phyloP scores from a whole-genome alignment of 2,329 filamentous ascomycete genomes.

The Ascochyta rabiei region DNA sequence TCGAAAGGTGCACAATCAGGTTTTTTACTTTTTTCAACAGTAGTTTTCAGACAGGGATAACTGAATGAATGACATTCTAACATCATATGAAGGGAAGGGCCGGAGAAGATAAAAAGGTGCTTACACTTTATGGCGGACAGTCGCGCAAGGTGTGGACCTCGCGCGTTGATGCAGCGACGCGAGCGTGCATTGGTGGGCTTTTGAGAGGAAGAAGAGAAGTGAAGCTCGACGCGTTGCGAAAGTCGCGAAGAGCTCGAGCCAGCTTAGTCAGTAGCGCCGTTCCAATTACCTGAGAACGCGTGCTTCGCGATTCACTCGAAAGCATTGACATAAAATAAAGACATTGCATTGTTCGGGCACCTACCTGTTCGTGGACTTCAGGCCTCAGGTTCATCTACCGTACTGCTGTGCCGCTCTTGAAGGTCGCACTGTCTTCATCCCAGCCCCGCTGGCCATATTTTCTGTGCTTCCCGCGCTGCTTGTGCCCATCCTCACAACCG shows the following conservation, averaged over 20 bases:
- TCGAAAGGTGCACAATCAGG: slow-evolving; percentile 1
- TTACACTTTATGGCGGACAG: not conserved
- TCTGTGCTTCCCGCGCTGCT: slow-evolving; percentile 12
- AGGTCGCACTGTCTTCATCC: slow-evolving; percentile 44
- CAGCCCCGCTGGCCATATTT: slow-evolving; percentile 43
- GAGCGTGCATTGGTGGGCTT: not conserved
- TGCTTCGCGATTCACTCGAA: too few relatives aligned
- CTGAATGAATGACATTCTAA: slow-evolving; percentile 13
- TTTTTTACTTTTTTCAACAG: slow-evolving; percentile 17
- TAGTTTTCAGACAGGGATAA: slow-evolving; percentile 18
- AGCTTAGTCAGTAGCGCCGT: slow-evolving; percentile 7
- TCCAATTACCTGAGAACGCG: not conserved
- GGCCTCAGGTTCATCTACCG: slow-evolving; percentile 50
- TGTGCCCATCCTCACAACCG: slow-evolving; percentile 1
- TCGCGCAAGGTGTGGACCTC: not conserved
- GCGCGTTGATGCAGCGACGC: not conserved
- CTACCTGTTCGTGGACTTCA: not conserved
- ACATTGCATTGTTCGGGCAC: not conserved
- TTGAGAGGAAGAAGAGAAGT: not conserved
- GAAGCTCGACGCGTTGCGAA: slow-evolving; percentile 4
- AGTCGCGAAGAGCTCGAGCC: slow-evolving; percentile 6
- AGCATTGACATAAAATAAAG: not conserved
- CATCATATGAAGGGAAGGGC: slow-evolving; percentile 2
- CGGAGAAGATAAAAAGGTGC: not conserved
- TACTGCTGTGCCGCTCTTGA: slow-evolving; percentile 65